A percentile compares a stretch with the other conserved stretches of the same genome.
phyloP scores from a whole-genome alignment of 2,329 filamentous ascomycete genomes.

The Alternaria panax region DNA sequence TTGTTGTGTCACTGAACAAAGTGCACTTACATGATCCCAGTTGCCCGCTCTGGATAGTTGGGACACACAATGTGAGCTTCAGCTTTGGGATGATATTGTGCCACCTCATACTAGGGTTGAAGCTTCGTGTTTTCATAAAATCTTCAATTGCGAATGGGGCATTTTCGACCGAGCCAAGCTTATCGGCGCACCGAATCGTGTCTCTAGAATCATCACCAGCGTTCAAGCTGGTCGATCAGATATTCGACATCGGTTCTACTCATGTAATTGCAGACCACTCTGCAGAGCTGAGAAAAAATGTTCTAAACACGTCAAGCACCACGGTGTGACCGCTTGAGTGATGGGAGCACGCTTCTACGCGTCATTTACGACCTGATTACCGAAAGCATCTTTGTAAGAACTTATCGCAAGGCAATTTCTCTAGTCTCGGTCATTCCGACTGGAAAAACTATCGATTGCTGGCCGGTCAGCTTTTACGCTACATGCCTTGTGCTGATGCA shows the following conservation, averaged over 20 bases:
- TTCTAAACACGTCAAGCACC: neutral
- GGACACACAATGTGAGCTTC: neutral
- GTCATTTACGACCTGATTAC: neutral
- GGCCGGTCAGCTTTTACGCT: neutral
- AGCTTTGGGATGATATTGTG: neutral
- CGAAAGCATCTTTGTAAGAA: neutral
- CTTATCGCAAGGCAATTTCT: too few species aligned
- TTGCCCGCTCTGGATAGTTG: neutral
- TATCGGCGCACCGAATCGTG: neutral
- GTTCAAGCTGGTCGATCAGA: neutral
- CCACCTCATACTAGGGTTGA: neutral
- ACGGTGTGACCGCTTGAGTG: neutral
- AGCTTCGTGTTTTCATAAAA: neutral
- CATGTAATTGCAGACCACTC: neutral
- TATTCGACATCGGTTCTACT: neutral
- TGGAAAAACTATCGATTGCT: neutral
- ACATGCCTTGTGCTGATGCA: neutral
- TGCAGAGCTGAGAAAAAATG: neutral
- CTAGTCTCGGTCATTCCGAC: neutral
- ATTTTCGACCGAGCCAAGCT: neutral
- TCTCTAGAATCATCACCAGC: neutral
- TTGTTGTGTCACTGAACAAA: neutral
- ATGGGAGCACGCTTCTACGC: neutral
- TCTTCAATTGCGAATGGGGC: neutral
- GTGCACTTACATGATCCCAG: neutral